Evolutionary conservation across 2,329 filamentous ascomycete species (phyloP), one percentile per base, ranked within the genome.

Genomic region (Fonsecaea monophora): DNA sequence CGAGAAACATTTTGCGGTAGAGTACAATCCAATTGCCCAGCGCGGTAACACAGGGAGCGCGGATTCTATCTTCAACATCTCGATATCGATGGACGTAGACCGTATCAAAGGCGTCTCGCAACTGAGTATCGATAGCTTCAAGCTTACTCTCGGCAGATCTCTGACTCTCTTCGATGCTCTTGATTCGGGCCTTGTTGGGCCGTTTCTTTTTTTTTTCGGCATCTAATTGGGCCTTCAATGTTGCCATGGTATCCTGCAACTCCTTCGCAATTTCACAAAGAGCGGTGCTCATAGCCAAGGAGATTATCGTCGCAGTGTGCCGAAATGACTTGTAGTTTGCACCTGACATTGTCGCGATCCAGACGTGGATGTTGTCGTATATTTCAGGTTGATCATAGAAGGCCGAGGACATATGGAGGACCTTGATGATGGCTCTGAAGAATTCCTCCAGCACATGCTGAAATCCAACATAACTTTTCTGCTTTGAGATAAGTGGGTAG

Each of bases 81-180:
- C 95, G 91, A 78, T 98, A 99, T 56, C 95, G 89, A 78, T 99
- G 94, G 35, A 97, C 90, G 76, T 97, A 99, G 55, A 98, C 89
- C 1, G 92, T 91, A 72, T 97, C 91, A 75, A 98, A 96, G 73
- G 93, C 92, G 71, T 96, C 92, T 71, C 90, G 90, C 65, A 98
- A 88, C 67, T 89, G 84, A 35, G 86, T 85, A 70, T 92, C 89
- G 61, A 92, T 87, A 12, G 85, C 82, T 66, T 92, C 89, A 38
- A 92, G 85, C 75, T 89, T 89, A 68, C 87, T 82, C 70, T 89
- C 89, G 40, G 89, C 88, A 70, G 93, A 87, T 53, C 90, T 85
- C 45, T 94, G 84, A 63, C 88, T 90, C 50, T 86, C 84, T 75
- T 96, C 87, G 30, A 95, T 88, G 38, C 90, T 89, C 58, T 87